Percentiles rank a stretch among this genome's conserved stretches.
These are phyloP conservation scores for Verbena officinalis DNA, from an alignment of 257 asterid species.

Conservation along the genomic window DNA sequence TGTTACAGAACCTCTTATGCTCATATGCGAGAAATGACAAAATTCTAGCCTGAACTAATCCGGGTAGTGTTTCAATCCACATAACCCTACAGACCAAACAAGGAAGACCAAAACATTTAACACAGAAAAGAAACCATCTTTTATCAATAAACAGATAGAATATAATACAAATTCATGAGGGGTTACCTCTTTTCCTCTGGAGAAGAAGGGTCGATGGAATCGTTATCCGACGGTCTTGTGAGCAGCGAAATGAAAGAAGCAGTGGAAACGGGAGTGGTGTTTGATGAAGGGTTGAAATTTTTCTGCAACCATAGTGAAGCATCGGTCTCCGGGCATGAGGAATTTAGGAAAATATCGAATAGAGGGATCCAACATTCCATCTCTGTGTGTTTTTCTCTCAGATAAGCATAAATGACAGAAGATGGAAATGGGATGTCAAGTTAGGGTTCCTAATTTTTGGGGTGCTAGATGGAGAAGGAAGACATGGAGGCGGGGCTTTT, in stretches of 20 bases:
- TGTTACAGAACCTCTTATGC: constrained; percentile 46
- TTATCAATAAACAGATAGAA: not conserved
- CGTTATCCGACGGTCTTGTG: constrained; percentile 31
- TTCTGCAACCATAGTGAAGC: constrained; percentile 71
- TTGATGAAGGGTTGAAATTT: constrained; percentile 45
- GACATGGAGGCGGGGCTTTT: too few species aligned
- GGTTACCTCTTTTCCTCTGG: constrained; percentile 39
- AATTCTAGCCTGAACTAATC: constrained; percentile 62
- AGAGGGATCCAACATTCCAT: constrained; percentile 81
- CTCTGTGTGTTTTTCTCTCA: too few species aligned
- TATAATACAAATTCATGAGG: not conserved
- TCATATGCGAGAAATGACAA: constrained; percentile 63
- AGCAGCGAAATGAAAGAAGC: constrained; percentile 42
- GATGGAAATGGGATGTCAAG: not conserved
- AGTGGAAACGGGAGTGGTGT: constrained; percentile 41
- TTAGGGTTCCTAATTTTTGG: constrained; percentile 24
- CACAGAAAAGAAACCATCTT: not conserved
- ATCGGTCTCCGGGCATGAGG: constrained; percentile 69
- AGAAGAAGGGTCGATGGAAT: constrained; percentile 44
- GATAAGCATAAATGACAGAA: not conserved
- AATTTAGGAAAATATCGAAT: constrained; percentile 61
- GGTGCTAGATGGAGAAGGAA: too few species aligned
- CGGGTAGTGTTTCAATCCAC: constrained; percentile 67
- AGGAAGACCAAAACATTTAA: constrained; percentile 11
- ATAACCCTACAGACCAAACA: constrained; percentile 49